Evolutionary conservation across 805 yeast species (phyloP), one percentile per base, ranked within the genome.

Genomic region (Cyberlindnera galapagoensis): DNA sequence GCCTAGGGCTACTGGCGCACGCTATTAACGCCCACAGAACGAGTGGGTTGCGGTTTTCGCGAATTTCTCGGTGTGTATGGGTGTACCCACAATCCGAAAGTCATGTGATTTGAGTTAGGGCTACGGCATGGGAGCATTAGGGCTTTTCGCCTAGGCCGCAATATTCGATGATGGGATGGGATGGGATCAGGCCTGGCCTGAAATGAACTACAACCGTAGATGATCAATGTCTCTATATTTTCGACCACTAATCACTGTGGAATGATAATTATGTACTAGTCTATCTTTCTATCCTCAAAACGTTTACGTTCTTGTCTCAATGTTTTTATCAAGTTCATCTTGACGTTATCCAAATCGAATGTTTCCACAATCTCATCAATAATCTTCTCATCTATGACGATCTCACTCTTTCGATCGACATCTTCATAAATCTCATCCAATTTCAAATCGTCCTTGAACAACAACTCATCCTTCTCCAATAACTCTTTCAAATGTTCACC

Each of bases 401-500:
- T 18, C 47, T 24, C 33, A 12, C 36, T 15, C 16, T 30, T 39
- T 7, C 26, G 27, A 12, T 20, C 25, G 4, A 36, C 26, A 12
- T 31, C 29, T 9, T 38, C 27, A 21, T 48, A 46, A 7, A 63
- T 33, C 12, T 59, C 51, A 10, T 57, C 53, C 19, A 69, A 31
- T 9, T 55, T 49, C 4, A 46, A 39, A 9, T 60, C 50, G 10
- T 61, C 54, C 18, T 44, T 45, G 36, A 60, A 47, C 4, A 49
- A 42, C 18, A 74, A 53, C 36, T 69, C 68, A 24, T 62, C 44
- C 11, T 52, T 58, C 18, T 66, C 63, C n/a, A 76, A 50, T 34
- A 88, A 60, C 32, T 68, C 69, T 21, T 66, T 58, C 39, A 88
- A 57, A 51, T 85, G 92, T 40, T 67, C 62, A 5, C 84, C 81